Conservation (phyloP, 2,329 filamentous ascomycete genomes). For the Pseudogymnoascus sp. region DNA sequence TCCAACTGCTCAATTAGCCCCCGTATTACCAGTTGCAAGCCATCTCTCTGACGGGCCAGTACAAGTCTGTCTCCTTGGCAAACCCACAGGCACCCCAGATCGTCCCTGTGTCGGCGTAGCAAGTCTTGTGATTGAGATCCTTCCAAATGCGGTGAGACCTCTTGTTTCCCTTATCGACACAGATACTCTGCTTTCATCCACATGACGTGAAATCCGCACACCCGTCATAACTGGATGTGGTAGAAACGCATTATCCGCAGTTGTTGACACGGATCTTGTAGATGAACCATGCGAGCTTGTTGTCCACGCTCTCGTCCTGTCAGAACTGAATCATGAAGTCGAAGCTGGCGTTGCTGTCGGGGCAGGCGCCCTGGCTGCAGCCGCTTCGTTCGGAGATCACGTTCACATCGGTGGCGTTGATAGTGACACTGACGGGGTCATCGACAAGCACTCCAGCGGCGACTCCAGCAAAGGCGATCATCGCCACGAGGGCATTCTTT, state of each 20-base stretch:
- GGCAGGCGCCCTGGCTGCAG: not conserved
- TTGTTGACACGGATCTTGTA: not conserved
- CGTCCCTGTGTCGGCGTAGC: not conserved
- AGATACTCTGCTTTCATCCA: not conserved
- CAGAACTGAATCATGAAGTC: not conserved
- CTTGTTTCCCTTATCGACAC: not conserved
- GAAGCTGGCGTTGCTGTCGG: not conserved
- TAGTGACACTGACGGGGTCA: too few relatives aligned
- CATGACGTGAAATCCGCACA: not conserved
- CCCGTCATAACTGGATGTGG: not conserved
- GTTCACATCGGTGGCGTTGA: too few relatives aligned
- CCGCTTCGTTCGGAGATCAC: too few relatives aligned
- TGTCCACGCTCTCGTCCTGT: too few relatives aligned
- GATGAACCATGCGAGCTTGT: not conserved
- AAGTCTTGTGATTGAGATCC: not conserved
- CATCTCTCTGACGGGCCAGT: too few relatives aligned
- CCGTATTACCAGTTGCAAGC: too few relatives aligned
- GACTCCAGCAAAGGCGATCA: too few relatives aligned
- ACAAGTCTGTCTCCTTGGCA: too few relatives aligned
- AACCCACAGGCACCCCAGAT: too few relatives aligned
- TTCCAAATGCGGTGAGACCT: not conserved
- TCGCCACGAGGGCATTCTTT: too few relatives aligned
- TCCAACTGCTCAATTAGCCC: too few relatives aligned
- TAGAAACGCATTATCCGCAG: not conserved
- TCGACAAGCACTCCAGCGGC: too few relatives aligned